Evolutionary conservation across 2,329 filamentous ascomycete species (phyloP).

Genomic region (Mycosphaerelloides madeirae): DNA sequence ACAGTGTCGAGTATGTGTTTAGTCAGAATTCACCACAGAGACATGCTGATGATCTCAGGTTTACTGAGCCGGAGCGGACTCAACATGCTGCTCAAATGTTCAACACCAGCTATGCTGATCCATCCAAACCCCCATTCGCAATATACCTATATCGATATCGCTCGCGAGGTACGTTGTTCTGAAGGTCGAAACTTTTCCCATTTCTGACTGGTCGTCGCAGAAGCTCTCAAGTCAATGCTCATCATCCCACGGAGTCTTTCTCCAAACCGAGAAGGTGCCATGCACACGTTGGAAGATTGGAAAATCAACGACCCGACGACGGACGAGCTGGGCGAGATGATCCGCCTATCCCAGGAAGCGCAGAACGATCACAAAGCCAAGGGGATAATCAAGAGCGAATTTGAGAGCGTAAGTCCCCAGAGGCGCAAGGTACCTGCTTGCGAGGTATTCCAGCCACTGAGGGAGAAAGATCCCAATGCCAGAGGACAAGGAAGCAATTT

Average conservation of each 20-base stretch:
- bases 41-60: background rate
- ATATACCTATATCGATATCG: conserved; percentile 21
- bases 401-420: no score
- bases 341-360: no score
- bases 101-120: background rate
- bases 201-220: no score
- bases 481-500: background rate
- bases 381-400: no score
- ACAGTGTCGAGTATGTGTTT: conserved; percentile 9
- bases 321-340: no score
- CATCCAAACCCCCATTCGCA: background rate
- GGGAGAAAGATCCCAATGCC: background rate
- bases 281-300: no score
- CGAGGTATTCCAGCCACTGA: background rate
- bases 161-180: conserved; percentile 10
- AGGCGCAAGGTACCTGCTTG: no score
- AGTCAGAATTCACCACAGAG: background rate
- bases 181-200: no score
- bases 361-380: no score
- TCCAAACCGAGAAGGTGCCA: background rate
- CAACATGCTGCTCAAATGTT: background rate
- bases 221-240: background rate
- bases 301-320: no score
- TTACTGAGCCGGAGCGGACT: background rate
- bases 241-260: background rate